Conservation (phyloP, 2,329 filamentous ascomycete species). For the Penicillium polonicum region DNA sequence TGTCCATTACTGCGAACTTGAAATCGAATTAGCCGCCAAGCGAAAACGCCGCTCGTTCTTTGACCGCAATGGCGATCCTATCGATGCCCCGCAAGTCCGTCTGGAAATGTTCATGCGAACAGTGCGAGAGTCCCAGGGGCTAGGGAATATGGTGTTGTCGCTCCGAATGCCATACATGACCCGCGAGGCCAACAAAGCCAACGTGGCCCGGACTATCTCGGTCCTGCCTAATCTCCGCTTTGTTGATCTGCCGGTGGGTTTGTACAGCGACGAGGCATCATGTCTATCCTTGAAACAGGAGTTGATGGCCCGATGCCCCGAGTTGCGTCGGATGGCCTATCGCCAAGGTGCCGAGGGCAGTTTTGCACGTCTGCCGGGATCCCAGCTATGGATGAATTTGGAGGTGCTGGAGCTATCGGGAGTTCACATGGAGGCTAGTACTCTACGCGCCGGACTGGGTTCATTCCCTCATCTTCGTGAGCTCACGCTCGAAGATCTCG, state of each 20-base stretch:
- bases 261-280: constrained; percentile 75
- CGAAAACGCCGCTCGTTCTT: constrained; percentile 73
- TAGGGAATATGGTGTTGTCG: constrained; percentile 71
- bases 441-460: constrained; percentile 67
- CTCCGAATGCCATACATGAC: constrained; percentile 95
- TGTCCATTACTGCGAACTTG: constrained; percentile 90
- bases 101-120: constrained; percentile 78
- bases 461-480: constrained; percentile 67
- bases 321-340: constrained; percentile 88
- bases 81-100: constrained; percentile 74
- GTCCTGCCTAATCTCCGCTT: constrained; percentile 82
- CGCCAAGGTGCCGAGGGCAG: constrained; percentile 73
- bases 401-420: constrained; percentile 43
- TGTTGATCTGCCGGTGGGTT: constrained; percentile 84
- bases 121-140: constrained; percentile 70
- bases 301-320: constrained; percentile 76
- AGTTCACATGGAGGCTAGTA: constrained; percentile 38
- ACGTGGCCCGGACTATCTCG: constrained; percentile 80
- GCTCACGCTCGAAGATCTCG: constrained; percentile 69
- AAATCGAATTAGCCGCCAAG: constrained; percentile 74
- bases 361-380: constrained; percentile 66
- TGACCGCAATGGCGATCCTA: constrained; percentile 73
- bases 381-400: constrained; percentile 46
- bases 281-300: constrained; percentile 78
- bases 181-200: constrained; percentile 78